Percentiles rank a stretch among this genome's conserved stretches.
Evolutionary conservation across 768 basidiomycete genomes (phyloP).

Genomic region (Leucosporidium scottii): DNA sequence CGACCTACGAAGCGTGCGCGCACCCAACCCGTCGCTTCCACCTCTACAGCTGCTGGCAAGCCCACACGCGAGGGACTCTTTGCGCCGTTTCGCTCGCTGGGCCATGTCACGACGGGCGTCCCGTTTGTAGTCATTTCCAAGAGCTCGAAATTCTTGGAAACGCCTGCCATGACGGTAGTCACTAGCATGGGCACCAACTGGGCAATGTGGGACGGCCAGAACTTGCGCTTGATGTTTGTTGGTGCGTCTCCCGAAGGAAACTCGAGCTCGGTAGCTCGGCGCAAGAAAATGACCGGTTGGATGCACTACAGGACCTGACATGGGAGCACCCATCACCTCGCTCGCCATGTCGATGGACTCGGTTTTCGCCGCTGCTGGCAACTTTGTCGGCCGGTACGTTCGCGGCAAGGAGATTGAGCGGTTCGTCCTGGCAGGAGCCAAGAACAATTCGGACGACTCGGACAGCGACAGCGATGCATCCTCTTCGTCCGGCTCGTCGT

Average conservation of each 20-base stretch:
- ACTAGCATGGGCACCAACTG: slow-evolving; percentile 83
- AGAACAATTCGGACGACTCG: not conserved
- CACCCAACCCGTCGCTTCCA: slow-evolving; percentile 2
- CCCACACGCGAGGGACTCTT: slow-evolving; percentile 50
- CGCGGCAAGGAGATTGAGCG: slow-evolving; percentile 75
- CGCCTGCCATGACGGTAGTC: slow-evolving; percentile 72
- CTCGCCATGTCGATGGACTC: slow-evolving; percentile 77
- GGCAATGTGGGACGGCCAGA: slow-evolving; percentile 94
- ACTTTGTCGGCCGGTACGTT: slow-evolving; percentile 63
- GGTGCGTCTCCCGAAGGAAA: slow-evolving; percentile 52
- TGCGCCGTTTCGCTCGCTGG: slow-evolving; percentile 91
- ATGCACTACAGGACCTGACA: slow-evolving; percentile 65
- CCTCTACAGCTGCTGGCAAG: not conserved
- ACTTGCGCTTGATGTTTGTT: slow-evolving; percentile 85
- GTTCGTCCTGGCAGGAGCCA: slow-evolving; percentile 38
- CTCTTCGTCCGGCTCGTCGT: not conserved
- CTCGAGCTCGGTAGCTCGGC: not conserved
- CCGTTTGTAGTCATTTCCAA: slow-evolving; percentile 83
- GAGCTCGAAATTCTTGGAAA: slow-evolving; percentile 72
- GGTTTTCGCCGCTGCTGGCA: slow-evolving; percentile 71
- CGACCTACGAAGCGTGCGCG: slow-evolving; percentile 5
- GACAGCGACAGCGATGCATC: slow-evolving; percentile 5
- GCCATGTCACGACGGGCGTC: slow-evolving; percentile 81
- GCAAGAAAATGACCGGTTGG: not conserved
- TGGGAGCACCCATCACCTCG: slow-evolving; percentile 61